Conservation (phyloP, 257 asterid species). For the Solanum etuberosum region DNA sequence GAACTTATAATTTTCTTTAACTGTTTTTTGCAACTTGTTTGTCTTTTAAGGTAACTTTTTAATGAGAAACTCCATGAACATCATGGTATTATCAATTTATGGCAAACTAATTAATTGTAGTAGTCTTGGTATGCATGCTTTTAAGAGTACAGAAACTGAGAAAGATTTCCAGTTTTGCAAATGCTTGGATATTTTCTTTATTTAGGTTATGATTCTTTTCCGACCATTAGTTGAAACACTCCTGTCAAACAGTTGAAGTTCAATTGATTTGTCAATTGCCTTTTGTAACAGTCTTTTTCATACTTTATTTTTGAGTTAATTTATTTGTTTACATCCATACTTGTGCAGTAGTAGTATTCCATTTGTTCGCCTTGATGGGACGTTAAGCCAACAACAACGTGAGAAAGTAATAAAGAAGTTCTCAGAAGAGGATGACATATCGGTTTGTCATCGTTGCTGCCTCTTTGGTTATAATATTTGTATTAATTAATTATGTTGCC, state of each 20-base stretch:
- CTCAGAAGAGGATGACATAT: constrained; percentile 64
- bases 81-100: not conserved
- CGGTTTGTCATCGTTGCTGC: constrained; percentile 27
- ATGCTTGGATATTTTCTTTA: not conserved
- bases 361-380: constrained; percentile 92
- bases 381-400: constrained; percentile 84
- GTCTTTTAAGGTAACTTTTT: not conserved
- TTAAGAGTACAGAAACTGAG: not conserved
- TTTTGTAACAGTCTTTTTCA: not conserved
- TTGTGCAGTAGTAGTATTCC: constrained; percentile 46
- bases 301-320: not conserved
- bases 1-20: not conserved
- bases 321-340: not conserved
- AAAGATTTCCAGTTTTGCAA: not conserved
- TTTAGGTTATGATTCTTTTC: not conserved
- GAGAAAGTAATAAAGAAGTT: constrained; percentile 81
- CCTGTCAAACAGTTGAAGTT: not conserved
- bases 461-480: not conserved
- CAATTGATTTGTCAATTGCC: not conserved
- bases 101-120: not conserved
- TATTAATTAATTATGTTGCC: not conserved
- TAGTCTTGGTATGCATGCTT: not conserved
- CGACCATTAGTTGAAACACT: not conserved
- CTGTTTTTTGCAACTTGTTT: not conserved
- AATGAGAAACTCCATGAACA: not conserved